phyloP scores from a whole-genome alignment of 305 asterid species.

The Rubia peregrina region DNA sequence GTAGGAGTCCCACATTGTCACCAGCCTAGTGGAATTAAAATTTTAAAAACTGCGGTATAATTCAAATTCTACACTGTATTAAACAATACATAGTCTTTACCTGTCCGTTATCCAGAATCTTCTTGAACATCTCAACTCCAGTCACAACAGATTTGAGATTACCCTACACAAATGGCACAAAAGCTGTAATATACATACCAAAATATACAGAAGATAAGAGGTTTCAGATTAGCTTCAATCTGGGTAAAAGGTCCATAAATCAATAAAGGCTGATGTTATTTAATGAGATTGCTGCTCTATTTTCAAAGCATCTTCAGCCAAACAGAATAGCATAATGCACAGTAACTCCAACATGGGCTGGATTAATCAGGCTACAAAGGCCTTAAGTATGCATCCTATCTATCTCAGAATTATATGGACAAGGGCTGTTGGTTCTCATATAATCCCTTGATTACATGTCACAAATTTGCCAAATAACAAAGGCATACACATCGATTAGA shows the following conservation, averaged over 20 bases:
- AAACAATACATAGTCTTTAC: constrained; percentile 29
- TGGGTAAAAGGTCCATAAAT: not conserved
- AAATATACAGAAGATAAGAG: not conserved
- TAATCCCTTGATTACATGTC: not conserved
- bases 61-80: not conserved
- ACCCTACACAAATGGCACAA: constrained; percentile 37
- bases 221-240: not conserved
- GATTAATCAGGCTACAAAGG: not conserved
- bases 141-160: constrained; percentile 79
- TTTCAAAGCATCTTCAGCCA: not conserved
- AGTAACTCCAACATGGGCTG: not conserved
- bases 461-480: not conserved
- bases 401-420: not conserved
- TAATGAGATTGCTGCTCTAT: not conserved
- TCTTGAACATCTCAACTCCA: constrained; percentile 99
- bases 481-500: not conserved
- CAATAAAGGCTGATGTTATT: too few relatives aligned
- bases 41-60: not conserved
- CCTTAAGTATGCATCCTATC: not conserved
- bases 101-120: constrained; percentile 86
- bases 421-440: not conserved
- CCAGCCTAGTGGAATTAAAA: constrained; percentile 58
- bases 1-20: constrained; percentile 94
- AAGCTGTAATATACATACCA: not conserved
- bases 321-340: not conserved